phyloP scores from a whole-genome alignment of 768 basidiomycete genomes.

The Boletellus ananiceps region DNA sequence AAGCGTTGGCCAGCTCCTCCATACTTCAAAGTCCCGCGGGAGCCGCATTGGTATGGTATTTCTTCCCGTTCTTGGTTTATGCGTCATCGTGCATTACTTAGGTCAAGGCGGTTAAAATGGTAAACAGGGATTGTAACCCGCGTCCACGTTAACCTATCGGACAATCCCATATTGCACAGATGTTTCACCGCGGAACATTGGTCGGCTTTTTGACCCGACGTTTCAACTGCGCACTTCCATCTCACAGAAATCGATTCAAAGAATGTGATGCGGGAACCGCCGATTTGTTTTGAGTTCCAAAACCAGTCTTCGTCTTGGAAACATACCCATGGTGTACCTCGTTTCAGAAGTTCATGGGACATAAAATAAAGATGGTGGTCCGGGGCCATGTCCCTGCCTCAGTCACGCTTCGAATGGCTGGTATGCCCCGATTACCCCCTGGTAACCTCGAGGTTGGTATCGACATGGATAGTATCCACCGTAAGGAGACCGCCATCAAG shows the following conservation, averaged over 20 bases:
- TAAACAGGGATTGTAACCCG: neutral
- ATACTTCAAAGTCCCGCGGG: neutral
- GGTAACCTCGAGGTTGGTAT: constrained; percentile 1
- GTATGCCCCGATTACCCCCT: constrained; percentile 5
- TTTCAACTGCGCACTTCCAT: neutral
- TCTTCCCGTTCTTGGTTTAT: neutral
- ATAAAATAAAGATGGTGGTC: neutral
- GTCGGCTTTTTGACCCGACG: neutral
- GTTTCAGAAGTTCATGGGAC: neutral
- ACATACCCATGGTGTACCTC: neutral
- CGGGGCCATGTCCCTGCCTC: neutral
- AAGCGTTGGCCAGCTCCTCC: neutral
- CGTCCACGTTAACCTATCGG: neutral
- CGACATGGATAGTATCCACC: neutral
- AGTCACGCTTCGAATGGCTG: neutral
- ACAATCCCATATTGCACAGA: neutral
- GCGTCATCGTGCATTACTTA: neutral
- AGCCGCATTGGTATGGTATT: neutral
- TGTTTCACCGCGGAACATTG: neutral
- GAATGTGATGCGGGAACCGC: neutral
- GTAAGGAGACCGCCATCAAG: neutral
- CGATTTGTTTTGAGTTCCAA: neutral
- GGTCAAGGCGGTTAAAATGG: neutral
- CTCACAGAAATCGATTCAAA: neutral
- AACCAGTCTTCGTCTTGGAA: neutral